phyloP scores from a whole-genome alignment of 2,329 filamentous ascomycete genomes.

The Microdochium nivale region DNA sequence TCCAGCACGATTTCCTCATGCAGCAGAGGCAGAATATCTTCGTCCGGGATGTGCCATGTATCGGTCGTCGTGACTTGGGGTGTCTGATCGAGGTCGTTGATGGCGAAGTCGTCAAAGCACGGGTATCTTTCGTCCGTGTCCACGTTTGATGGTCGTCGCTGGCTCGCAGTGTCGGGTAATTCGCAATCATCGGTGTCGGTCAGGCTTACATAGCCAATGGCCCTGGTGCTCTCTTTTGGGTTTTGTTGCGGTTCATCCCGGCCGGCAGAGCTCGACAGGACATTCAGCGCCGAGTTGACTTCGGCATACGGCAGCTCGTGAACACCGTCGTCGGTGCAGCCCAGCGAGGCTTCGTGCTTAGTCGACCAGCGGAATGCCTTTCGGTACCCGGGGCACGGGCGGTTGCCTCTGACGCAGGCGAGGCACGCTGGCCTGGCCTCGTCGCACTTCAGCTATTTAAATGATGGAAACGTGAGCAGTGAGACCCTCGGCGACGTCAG shows the following conservation, averaged over 20 bases:
- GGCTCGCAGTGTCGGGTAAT: not conserved
- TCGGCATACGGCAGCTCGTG: constrained; percentile 1
- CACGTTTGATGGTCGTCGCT: not conserved
- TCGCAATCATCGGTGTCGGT: not conserved
- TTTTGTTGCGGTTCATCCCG: not conserved
- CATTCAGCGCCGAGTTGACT: constrained; percentile 4
- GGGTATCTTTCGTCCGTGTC: not conserved
- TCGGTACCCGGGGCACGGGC: constrained; percentile 19
- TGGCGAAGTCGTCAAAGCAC: constrained; percentile 4
- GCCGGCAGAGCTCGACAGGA: constrained; percentile 1
- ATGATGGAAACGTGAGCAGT: not conserved
- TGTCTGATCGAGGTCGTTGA: constrained; percentile 6
- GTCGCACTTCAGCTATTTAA: constrained; percentile 20
- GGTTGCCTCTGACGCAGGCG: constrained; percentile 18
- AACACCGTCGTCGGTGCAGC: constrained; percentile 1
- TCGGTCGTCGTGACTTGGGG: constrained; percentile 6
- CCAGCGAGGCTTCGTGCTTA: constrained; percentile 22
- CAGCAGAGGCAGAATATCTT: not conserved
- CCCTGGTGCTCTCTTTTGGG: not conserved
- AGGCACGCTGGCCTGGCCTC: constrained; percentile 18
- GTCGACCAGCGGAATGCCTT: constrained; percentile 30
- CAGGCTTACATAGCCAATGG: not conserved
- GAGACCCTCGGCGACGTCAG: not conserved
- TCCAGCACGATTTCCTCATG: not conserved
- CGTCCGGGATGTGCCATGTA: constrained; percentile 5